Evolutionary conservation across 257 asterid genomes (phyloP).

Genomic region (Solanum chaucha): DNA sequence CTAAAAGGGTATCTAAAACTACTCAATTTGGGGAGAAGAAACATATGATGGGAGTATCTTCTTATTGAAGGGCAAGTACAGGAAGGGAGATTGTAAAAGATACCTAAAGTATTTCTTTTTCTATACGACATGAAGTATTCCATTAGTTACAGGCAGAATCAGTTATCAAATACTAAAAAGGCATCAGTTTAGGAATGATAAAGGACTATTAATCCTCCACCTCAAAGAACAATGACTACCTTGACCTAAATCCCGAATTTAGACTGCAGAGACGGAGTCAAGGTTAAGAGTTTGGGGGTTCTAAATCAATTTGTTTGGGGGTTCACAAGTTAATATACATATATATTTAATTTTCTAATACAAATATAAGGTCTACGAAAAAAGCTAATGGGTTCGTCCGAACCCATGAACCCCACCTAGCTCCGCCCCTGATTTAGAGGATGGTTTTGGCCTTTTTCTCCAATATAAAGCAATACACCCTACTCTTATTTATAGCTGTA

Average conservation of each 20-base stretch:
- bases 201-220: not conserved
- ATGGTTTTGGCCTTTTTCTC: not conserved
- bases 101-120: not conserved
- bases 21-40: not conserved
- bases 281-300: too few relatives aligned
- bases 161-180: not conserved
- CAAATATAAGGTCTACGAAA: too few relatives aligned
- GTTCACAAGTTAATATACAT: too few relatives aligned
- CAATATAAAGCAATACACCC: not conserved
- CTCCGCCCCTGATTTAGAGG: not conserved
- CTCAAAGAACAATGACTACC: not conserved
- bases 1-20: not conserved
- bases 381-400: too few relatives aligned
- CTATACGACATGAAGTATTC: not conserved
- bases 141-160: not conserved
- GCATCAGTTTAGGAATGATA: not conserved
- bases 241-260: not conserved
- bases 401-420: too few relatives aligned
- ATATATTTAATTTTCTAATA: too few relatives aligned
- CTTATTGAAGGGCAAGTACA: not conserved
- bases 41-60: not conserved
- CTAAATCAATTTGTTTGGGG: too few relatives aligned
- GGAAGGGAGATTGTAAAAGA: not conserved
- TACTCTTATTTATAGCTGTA: not conserved
- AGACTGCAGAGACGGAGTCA: not conserved